These are phyloP conservation scores for Phallus indusiatus DNA, from an alignment of 768 basidiomycete species.

Conservation along the genomic window DNA sequence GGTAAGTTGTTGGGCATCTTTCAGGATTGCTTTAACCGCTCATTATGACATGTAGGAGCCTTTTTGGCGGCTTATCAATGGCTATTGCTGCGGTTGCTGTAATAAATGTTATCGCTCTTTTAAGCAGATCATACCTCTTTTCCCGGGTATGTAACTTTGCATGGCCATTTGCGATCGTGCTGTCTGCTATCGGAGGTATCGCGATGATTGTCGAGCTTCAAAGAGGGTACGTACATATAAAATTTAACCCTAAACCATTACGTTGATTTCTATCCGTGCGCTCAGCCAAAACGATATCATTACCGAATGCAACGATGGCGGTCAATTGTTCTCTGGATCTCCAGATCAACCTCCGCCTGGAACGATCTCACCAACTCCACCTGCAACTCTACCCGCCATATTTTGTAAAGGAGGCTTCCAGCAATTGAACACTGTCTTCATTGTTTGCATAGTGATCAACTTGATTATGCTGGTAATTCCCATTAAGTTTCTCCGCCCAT, in stretches of 20 bases:
- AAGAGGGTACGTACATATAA: conserved; percentile 42
- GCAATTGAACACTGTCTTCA: conserved; percentile 55
- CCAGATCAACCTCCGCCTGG: conserved; percentile 25
- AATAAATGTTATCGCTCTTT: conserved; percentile 49
- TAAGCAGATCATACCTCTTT: conserved; percentile 64
- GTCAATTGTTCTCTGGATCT: conserved; percentile 32
- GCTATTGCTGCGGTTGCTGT: conserved; percentile 41
- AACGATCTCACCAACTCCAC: conserved; percentile 32
- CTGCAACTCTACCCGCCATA: conserved; percentile 38
- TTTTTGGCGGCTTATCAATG: conserved; percentile 59
- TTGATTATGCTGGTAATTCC: conserved; percentile 55
- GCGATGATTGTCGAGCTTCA: conserved; percentile 67
- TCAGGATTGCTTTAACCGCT: background rate
- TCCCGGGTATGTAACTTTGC: conserved; percentile 52
- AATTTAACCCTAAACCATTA: conserved; percentile 1
- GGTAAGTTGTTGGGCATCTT: conserved; percentile 26
- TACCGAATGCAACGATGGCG: conserved; percentile 69
- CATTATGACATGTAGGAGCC: conserved; percentile 35
- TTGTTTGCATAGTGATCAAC: conserved; percentile 52
- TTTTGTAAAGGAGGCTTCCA: conserved; percentile 55
- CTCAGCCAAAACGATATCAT: conserved; percentile 54
- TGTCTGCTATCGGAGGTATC: conserved; percentile 53
- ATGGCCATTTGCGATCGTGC: conserved; percentile 65
- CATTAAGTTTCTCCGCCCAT: background rate
- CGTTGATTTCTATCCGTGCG: background rate